These are phyloP conservation scores for Saccharomycopsis vini DNA, from an alignment of 805 yeast species.

Conservation along the genomic window DNA sequence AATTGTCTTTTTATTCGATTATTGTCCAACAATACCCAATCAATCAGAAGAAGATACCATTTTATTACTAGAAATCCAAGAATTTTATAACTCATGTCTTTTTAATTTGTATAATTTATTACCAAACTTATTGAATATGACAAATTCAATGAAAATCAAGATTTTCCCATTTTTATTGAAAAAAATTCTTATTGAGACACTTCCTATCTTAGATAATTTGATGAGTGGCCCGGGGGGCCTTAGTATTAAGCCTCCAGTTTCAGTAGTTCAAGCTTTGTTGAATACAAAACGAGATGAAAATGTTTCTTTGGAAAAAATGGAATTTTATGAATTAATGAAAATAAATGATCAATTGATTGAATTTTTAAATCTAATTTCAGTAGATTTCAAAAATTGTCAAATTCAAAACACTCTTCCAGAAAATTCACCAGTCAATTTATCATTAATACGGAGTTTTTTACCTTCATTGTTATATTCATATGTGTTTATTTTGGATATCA, in stretches of 20 bases:
- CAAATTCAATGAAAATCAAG: background rate
- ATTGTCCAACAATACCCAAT: background rate
- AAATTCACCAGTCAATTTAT: slow-evolving; percentile 3
- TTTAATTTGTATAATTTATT: slow-evolving; percentile 5
- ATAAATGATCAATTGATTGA: background rate
- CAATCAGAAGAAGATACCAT: background rate
- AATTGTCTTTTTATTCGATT: background rate
- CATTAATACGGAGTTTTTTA: slow-evolving; percentile 1
- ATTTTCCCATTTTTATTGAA: slow-evolving; percentile 4
- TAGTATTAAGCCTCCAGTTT: background rate
- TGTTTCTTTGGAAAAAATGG: background rate
- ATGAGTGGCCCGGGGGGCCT: background rate
- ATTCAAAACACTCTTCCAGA: slow-evolving; percentile 4
- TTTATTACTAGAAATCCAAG: background rate
- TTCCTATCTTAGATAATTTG: background rate
- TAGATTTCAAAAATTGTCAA: slow-evolving; percentile 2
- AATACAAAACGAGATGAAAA: background rate
- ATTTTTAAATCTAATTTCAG: background rate
- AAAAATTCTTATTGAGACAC: background rate
- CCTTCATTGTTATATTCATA: slow-evolving; percentile 13
- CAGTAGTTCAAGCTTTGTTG: background rate
- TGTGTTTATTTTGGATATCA: slow-evolving; percentile 4
- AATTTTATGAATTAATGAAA: background rate
- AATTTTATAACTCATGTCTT: background rate
- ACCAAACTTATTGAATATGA: slow-evolving; percentile 1